Evolutionary conservation across 2,329 filamentous ascomycete species (phyloP).

Genomic region (Phialemoniopsis sp.): DNA sequence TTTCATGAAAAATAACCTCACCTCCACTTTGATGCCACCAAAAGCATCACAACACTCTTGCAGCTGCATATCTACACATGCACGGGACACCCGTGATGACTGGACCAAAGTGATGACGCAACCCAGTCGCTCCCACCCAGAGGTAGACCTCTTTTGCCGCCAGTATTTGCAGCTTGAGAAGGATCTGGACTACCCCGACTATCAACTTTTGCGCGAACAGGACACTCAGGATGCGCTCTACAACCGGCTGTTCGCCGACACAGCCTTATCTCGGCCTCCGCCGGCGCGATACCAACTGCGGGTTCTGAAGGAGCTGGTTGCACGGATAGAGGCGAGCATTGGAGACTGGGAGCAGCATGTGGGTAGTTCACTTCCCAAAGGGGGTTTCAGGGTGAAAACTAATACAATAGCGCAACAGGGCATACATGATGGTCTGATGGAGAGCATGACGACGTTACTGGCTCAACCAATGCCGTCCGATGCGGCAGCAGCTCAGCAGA

Average conservation of each 20-base stretch:
- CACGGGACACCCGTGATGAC: no score
- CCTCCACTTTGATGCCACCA: no score
- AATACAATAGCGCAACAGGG: conserved; percentile 49
- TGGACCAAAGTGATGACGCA: no score
- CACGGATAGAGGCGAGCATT: conserved; percentile 68
- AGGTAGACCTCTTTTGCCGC: conserved; percentile 49
- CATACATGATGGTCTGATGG: conserved; percentile 77
- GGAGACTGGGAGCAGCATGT: conserved; percentile 85
- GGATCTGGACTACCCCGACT: conserved; percentile 59
- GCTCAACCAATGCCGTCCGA: conserved; percentile 61
- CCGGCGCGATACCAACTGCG: conserved; percentile 66
- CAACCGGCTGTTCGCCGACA: conserved; percentile 59
- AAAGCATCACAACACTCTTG: no score
- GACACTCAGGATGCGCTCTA: conserved; percentile 65
- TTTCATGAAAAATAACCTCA: no score
- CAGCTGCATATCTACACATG: no score
- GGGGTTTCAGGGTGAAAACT: conserved; percentile 2
- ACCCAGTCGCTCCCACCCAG: no score
- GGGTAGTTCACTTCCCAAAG: conserved; percentile 33
- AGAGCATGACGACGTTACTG: conserved; percentile 61
- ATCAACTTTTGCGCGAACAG: conserved; percentile 51
- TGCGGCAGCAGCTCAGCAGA: conserved; percentile 61
- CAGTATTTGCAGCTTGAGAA: conserved; percentile 78
- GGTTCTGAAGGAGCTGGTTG: conserved; percentile 69
- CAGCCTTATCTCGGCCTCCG: conserved; percentile 51